Percentiles rank a stretch among this genome's conserved stretches.
Conservation (phyloP, 371 early-diverging fungal species). For the Rhizopus arrhizus region DNA sequence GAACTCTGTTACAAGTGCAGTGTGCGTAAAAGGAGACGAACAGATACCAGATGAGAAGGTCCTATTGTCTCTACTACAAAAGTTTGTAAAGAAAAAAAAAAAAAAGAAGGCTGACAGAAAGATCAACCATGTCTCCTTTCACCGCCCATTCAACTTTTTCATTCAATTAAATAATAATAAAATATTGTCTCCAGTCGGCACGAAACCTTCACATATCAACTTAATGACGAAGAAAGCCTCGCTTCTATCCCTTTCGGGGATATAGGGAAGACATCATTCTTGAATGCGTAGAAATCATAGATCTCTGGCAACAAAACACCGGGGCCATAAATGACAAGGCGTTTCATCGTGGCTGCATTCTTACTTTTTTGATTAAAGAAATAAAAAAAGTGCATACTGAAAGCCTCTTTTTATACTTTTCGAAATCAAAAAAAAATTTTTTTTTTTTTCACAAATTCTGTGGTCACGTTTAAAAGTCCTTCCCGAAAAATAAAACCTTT, state of each 20-base stretch:
- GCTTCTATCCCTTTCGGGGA: too few relatives aligned
- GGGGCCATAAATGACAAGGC: slow-evolving; percentile 24
- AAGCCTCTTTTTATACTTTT: slow-evolving; percentile 16
- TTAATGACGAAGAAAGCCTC: not conserved
- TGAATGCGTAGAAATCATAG: not conserved
- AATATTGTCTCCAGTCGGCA: not conserved
- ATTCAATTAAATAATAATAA: too few relatives aligned
- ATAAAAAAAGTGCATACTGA: slow-evolving; percentile 8
- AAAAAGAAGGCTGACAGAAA: too few relatives aligned
- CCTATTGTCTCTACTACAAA: too few relatives aligned
- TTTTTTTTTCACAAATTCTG: not conserved
- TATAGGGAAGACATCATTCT: not conserved
- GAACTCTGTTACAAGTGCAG: too few relatives aligned
- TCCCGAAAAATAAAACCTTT: too few relatives aligned
- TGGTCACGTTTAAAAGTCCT: not conserved
- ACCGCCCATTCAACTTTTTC: too few relatives aligned
- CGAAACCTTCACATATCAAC: not conserved
- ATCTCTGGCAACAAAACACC: slow-evolving; percentile 37
- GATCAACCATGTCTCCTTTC: too few relatives aligned
- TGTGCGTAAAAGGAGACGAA: too few relatives aligned
- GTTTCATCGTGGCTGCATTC: slow-evolving; percentile 39
- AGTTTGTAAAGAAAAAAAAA: too few relatives aligned
- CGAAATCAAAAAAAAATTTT: slow-evolving; percentile 16
- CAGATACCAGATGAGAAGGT: too few relatives aligned
- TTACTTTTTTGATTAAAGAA: slow-evolving; percentile 21